Percentiles rank a stretch among this genome's conserved stretches.
Evolutionary conservation across 495 filamentous ascomycete genomes (phyloP).

Genomic region (Podospora comata): DNA sequence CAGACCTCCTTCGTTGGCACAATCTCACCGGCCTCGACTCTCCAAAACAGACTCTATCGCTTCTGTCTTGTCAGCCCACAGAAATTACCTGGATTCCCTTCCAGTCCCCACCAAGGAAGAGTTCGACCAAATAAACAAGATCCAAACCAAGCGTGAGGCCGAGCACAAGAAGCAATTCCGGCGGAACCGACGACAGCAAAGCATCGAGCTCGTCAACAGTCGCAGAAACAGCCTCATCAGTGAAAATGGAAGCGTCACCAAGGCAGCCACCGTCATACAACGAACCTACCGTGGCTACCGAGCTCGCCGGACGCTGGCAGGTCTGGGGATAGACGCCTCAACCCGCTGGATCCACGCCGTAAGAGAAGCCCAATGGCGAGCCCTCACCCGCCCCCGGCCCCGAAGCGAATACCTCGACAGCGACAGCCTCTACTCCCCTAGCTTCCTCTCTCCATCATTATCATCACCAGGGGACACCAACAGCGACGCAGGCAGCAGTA

Average conservation of each 20-base stretch:
- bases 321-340: constrained; percentile 60
- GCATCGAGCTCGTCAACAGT: constrained; percentile 20
- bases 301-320: constrained; percentile 60
- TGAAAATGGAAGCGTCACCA: constrained; percentile 22
- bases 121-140: constrained; percentile 40
- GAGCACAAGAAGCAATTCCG: constrained; percentile 37
- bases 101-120: constrained; percentile 43
- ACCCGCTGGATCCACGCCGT: constrained; percentile 68
- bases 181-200: constrained; percentile 32
- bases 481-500: constrained; percentile 2
- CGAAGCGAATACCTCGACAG: constrained; percentile 24
- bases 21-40: constrained; percentile 13
- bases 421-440: constrained; percentile 6
- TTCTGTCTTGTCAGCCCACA: constrained; percentile 17
- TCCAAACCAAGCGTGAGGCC: constrained; percentile 48
- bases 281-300: constrained; percentile 70
- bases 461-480: constrained; percentile 1
- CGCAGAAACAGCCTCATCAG: constrained; percentile 18
- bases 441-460: neutral
- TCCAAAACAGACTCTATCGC: constrained; percentile 8
- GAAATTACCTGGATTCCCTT: constrained; percentile 50
- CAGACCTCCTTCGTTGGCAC: neutral
- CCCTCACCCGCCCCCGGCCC: constrained; percentile 49
- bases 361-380: constrained; percentile 60
- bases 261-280: constrained; percentile 58